Evolutionary conservation across 2,329 filamentous ascomycete species (phyloP), one percentile per base, ranked within the genome.

Genomic region (Monascus ruber): DNA sequence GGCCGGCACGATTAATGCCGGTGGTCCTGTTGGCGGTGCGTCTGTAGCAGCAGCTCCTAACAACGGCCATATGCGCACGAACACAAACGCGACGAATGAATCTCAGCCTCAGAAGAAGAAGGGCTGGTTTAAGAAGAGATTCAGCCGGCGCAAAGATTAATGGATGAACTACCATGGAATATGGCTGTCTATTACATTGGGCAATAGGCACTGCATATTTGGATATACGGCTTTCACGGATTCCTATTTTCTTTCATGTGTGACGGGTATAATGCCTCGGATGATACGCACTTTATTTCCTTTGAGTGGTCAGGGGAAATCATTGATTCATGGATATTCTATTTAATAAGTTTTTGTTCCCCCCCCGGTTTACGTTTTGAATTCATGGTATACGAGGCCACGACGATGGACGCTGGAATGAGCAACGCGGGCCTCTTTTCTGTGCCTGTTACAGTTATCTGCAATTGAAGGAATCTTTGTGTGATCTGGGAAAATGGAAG

Each of bases 81-180:
- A 45, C 17, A 41, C 45, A 35, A 50, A 52, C 34, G 36, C 42
- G 9, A 45, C 47, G 31, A 38, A 51, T 27, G 35, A 41, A 33
- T 44, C 43, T 39, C 82, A 17, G 17, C 3, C 17, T 17, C 17
- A 87, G 44, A 94, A 94, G 72, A 74, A 84, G 47, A 88, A 87
- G 73, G 91, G 87, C 58, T 94, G 88, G 86, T 80, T 96, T 53
- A 78, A 83, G 56, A 77, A 79, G 51, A 74, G 80, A 40, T 91
- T 94, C 62, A 91, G 83, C 71, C 17, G 17, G 17, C 17, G 87
- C 72, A 63, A 68, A 40, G 49, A 51, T 35, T 60, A 51, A 40
- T 35, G 24, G 65, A 35, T 66, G 61, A 51, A 11, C 10, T 9
- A 17, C 10, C 17, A 17, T 17, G 17, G 17, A 17, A 17, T 17